Evolutionary conservation across 495 filamentous ascomycete species (phyloP).

Genomic region (Penicillium mononematosum): DNA sequence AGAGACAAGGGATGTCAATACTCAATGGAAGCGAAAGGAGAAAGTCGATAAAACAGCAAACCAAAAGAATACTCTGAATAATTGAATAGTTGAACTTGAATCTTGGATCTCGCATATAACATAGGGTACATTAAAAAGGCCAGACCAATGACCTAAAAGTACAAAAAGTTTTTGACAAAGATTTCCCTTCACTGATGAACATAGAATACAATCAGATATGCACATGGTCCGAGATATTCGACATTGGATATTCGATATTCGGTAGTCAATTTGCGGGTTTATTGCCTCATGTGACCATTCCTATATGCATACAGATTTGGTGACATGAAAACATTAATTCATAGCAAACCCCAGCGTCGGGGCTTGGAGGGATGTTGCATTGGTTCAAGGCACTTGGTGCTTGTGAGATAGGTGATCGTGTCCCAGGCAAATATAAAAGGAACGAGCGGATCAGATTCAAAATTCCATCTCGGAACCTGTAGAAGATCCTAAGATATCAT

Average conservation of each 20-base stretch:
- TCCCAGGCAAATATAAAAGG: conserved; percentile 4
- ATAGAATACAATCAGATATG: neutral
- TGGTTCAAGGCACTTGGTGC: neutral
- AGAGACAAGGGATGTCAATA: neutral
- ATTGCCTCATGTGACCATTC: neutral
- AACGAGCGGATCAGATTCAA: neutral
- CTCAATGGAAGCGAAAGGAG: neutral
- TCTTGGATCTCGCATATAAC: neutral
- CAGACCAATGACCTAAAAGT: neutral
- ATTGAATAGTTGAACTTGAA: neutral
- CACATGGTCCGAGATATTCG: neutral
- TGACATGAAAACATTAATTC: conserved; percentile 21
- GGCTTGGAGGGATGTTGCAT: neutral
- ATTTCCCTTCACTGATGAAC: neutral
- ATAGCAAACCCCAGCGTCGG: conserved; percentile 8
- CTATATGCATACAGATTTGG: conserved; percentile 1
- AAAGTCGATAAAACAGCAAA: neutral
- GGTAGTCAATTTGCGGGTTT: neutral
- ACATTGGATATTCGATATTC: conserved; percentile 1
- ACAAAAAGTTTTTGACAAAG: neutral
- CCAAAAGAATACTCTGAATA: neutral
- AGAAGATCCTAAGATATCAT: neutral
- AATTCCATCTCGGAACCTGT: conserved; percentile 1
- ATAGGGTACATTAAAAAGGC: neutral
- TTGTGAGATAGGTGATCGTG: neutral